phyloP scores from a whole-genome alignment of 495 filamentous ascomycete genomes.

The Xylaria grammica region DNA sequence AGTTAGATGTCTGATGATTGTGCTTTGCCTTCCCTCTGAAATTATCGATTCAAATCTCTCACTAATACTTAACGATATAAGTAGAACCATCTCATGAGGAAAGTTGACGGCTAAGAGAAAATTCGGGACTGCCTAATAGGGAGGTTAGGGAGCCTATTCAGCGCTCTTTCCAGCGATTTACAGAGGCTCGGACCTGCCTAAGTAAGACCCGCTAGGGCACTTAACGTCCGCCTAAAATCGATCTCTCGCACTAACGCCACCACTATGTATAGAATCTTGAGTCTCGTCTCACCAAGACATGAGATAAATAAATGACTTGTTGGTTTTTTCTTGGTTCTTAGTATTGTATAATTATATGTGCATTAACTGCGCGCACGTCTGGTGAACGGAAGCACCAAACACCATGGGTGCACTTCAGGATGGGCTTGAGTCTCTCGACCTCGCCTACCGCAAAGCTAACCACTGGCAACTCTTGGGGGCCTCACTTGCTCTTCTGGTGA shows the following conservation, averaged over 20 bases:
- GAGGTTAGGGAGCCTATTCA: constrained; percentile 3
- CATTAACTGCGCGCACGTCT: neutral
- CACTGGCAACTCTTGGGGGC: neutral
- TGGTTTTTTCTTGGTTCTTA: neutral
- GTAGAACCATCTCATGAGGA: neutral
- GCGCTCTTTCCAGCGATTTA: constrained; percentile 6
- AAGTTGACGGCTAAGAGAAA: neutral
- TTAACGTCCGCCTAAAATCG: neutral
- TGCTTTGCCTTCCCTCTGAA: too few species aligned
- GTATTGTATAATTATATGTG: neutral
- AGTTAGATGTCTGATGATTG: too few species aligned
- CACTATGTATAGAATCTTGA: neutral
- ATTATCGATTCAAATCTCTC: too few species aligned
- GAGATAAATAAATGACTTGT: neutral
- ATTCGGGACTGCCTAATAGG: constrained; percentile 6
- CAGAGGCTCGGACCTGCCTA: constrained; percentile 8
- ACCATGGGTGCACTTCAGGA: neutral
- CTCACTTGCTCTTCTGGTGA: neutral
- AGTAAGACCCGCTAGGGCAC: constrained; percentile 1
- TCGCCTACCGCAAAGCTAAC: neutral
- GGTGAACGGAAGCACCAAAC: constrained; percentile 1
- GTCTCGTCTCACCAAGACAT: neutral
- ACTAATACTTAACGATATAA: neutral
- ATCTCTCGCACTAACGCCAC: neutral
- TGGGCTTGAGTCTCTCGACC: neutral